Percentiles rank a stretch among this genome's conserved stretches.
Evolutionary conservation across 208 protist species (phyloP).

Genomic region (Trypanosoma lewisi): DNA sequence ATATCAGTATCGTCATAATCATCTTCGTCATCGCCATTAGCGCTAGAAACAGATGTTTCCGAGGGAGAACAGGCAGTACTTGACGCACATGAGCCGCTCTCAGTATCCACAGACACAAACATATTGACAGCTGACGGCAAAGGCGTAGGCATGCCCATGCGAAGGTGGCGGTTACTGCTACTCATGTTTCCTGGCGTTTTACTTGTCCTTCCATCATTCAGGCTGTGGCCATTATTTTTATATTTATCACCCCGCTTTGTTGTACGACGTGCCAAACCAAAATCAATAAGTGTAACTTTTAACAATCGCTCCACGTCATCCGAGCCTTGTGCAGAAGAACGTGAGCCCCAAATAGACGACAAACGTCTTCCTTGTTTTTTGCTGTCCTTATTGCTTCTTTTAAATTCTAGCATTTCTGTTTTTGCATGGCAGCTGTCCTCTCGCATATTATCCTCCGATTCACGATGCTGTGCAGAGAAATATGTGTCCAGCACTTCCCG

Average conservation of each 20-base stretch:
- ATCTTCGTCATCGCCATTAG: not conserved
- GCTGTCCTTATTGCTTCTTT: not conserved
- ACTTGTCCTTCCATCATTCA: not conserved
- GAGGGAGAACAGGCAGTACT: conserved; percentile 57
- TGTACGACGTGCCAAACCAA: conserved; percentile 67
- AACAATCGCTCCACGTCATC: conserved; percentile 33
- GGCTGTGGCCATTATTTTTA: not conserved
- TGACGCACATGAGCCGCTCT: conserved; percentile 34
- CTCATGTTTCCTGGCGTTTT: conserved; percentile 1
- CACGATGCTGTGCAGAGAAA: conserved; percentile 24
- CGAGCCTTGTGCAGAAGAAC: not conserved
- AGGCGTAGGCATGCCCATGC: conserved; percentile 51
- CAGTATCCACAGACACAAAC: conserved; percentile 34
- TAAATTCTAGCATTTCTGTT: not conserved
- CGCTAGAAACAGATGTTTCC: conserved; percentile 23
- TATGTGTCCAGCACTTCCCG: conserved; percentile 36
- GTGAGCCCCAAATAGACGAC: conserved; percentile 1
- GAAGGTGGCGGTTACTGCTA: not conserved
- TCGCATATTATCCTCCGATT: not conserved
- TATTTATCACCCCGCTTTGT: conserved; percentile 1
- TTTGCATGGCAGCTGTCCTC: not conserved
- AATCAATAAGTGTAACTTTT: conserved; percentile 77
- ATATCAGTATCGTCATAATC: no score
- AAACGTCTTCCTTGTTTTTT: conserved; percentile 2
- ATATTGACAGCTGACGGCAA: conserved; percentile 66